Conservation (phyloP, 768 basidiomycete genomes). For the Rhodotorula paludigena region DNA sequence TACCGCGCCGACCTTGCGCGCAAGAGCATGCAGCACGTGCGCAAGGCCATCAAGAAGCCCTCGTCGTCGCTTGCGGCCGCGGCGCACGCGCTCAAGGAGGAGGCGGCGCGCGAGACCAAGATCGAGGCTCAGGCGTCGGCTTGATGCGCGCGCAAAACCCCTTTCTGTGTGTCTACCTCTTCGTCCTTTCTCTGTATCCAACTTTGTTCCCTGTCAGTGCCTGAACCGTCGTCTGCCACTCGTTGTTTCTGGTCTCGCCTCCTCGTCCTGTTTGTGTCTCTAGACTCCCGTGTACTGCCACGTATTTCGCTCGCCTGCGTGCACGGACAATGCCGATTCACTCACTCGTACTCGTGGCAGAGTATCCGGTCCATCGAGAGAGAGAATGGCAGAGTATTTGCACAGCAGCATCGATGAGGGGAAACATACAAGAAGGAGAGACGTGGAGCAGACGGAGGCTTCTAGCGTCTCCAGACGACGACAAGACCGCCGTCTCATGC, state of each 20-base stretch:
- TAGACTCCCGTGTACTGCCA: neutral
- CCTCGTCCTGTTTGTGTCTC: neutral
- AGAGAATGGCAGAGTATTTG: neutral
- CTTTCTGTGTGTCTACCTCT: neutral
- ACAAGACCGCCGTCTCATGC: constrained; percentile 40
- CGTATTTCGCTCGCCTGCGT: no score
- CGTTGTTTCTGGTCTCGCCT: no score
- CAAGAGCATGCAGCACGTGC: constrained; percentile 5
- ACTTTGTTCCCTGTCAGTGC: neutral
- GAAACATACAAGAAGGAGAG: neutral
- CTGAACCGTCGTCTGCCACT: neutral
- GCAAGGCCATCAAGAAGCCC: constrained; percentile 13
- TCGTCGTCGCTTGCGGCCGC: neutral
- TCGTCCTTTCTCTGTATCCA: neutral
- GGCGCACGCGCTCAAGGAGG: neutral
- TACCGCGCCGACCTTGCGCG: constrained; percentile 25
- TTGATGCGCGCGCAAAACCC: neutral
- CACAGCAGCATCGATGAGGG: neutral
- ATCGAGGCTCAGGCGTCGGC: neutral
- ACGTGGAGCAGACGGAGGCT: no score
- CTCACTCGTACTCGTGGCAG: no score
- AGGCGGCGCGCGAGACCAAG: neutral
- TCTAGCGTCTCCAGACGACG: no score
- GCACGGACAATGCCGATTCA: no score
- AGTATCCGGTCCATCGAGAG: no score